Evolutionary conservation across 306 rosid species (phyloP).

Genomic region (Dryas octopetala): DNA sequence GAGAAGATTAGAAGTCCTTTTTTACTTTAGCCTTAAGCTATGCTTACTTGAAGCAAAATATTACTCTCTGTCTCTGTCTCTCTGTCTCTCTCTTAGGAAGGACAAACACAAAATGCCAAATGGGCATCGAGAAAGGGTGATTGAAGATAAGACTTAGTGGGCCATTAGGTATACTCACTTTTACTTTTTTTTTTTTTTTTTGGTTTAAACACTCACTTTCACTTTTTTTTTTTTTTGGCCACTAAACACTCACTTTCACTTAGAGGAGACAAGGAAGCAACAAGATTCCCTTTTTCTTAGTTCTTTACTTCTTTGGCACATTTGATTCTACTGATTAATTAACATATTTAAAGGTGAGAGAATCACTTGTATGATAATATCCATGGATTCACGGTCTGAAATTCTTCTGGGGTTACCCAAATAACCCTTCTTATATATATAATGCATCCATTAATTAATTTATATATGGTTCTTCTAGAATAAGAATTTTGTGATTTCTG

Average conservation of each 20-base stretch:
- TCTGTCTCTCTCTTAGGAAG: slow-evolving; percentile 2
- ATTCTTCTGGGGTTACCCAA: slow-evolving; percentile 7
- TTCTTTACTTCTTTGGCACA: slow-evolving; percentile 34
- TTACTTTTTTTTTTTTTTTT: no score
- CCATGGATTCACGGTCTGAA: slow-evolving; percentile 5
- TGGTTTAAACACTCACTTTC: slow-evolving; percentile 26
- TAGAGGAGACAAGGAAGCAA: slow-evolving; percentile 51
- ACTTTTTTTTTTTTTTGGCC: slow-evolving; percentile 8
- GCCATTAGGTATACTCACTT: slow-evolving; percentile 31
- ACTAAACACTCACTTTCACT: slow-evolving; percentile 36
- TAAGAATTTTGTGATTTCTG: slow-evolving; percentile 27
- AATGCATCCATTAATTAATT: slow-evolving; percentile 7
- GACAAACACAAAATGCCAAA: slow-evolving; percentile 45
- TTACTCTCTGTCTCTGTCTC: neutral
- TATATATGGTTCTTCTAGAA: slow-evolving; percentile 35
- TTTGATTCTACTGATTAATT: slow-evolving; percentile 40
- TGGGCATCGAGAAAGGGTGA: slow-evolving; percentile 30
- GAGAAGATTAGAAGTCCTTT: slow-evolving; percentile 27
- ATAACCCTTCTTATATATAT: neutral
- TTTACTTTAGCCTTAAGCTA: slow-evolving; percentile 26
- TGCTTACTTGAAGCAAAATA: slow-evolving; percentile 19
- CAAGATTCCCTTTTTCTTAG: slow-evolving; percentile 26
- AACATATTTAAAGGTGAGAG: slow-evolving; percentile 24
- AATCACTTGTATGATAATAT: slow-evolving; percentile 34
- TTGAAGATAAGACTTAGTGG: slow-evolving; percentile 45